phyloP scores from a whole-genome alignment of 139 green algal genomes.

The Volvox reticuliferus region DNA sequence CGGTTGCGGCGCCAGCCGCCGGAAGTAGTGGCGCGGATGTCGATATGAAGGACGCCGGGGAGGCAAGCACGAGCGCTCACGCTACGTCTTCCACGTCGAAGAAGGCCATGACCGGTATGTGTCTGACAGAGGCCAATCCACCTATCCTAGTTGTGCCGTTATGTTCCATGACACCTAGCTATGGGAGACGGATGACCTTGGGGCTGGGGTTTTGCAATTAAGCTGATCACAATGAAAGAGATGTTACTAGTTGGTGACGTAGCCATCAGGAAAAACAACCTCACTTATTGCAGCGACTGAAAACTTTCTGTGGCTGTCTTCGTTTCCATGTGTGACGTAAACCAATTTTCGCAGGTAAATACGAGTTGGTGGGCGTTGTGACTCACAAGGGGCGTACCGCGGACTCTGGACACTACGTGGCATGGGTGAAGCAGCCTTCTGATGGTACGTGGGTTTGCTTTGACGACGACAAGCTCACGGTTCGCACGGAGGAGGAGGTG shows the following conservation, averaged over 20 bases:
- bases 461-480: constrained; percentile 94
- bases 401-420: constrained; percentile 97
- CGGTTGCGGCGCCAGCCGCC: constrained; percentile 6
- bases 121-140: too few species aligned
- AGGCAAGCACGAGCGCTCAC: constrained; percentile 21
- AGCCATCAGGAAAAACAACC: too few species aligned
- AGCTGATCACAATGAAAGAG: too few species aligned
- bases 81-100: not conserved
- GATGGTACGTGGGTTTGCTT: constrained; percentile 95
- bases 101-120: constrained; percentile 53
- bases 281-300: too few species aligned
- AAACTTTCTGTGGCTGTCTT: too few species aligned
- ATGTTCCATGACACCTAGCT: too few species aligned
- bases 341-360: constrained; percentile 77
- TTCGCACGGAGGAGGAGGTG: constrained; percentile 91
- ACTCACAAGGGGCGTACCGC: constrained; percentile 98
- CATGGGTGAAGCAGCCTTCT: constrained; percentile 91
- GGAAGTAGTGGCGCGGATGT: constrained; percentile 55
- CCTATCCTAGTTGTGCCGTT: too few species aligned
- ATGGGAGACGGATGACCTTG: too few species aligned
- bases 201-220: too few species aligned
- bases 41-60: constrained; percentile 74
- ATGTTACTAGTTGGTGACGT: too few species aligned
- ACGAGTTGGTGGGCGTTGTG: constrained; percentile 92
- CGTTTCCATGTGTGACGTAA: too few species aligned